A percentile compares a stretch with the other conserved stretches of the same genome.
Conservation (phyloP, 306 rosid genomes). For the Datisca glomerata region DNA sequence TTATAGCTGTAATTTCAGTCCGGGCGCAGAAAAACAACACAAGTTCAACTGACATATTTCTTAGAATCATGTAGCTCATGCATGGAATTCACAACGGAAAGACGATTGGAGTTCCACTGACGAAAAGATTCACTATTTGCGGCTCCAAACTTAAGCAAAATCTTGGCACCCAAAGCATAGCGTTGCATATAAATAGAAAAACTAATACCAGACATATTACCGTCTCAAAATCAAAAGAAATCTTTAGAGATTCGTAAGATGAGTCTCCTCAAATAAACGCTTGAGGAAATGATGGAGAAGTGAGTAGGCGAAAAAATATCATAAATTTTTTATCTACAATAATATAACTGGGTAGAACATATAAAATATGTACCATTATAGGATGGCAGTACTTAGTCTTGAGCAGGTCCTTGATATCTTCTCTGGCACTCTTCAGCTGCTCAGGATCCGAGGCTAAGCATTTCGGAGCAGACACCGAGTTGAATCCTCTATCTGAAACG, state of each 20-base stretch:
- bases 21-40: no score
- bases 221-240: neutral
- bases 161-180: no score
- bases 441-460: slow-evolving; percentile 64
- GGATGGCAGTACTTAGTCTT: slow-evolving; percentile 75
- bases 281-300: neutral
- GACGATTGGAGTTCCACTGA: no score
- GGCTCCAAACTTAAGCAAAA: no score
- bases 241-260: neutral
- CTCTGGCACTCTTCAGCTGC: slow-evolving; percentile 69
- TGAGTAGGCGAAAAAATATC: neutral
- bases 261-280: neutral
- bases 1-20: no score
- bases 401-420: slow-evolving; percentile 76
- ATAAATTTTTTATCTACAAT: neutral
- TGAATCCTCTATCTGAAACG: slow-evolving; percentile 34
- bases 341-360: neutral
- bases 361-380: slow-evolving; percentile 33
- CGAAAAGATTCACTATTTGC: no score
- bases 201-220: neutral
- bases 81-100: no score
- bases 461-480: slow-evolving; percentile 36
- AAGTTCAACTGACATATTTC: no score
- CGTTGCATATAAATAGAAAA: neutral
- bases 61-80: no score